These are phyloP conservation scores for Fusarium sororula DNA, from an alignment of 2,329 filamentous ascomycete species.

Conservation along the genomic window DNA sequence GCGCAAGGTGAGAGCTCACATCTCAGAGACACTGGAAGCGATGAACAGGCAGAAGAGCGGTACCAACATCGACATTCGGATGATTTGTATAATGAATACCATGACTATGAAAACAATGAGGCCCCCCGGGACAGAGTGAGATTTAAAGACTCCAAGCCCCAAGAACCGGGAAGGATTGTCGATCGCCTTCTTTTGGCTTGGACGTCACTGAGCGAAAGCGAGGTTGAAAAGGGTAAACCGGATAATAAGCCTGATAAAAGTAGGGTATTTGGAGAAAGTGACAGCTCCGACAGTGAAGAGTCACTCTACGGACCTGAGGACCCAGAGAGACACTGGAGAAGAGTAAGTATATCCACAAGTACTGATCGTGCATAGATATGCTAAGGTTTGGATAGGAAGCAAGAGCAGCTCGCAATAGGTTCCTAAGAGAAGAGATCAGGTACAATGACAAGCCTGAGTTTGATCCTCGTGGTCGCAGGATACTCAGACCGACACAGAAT, in stretches of 20 bases:
- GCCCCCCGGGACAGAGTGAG: not conserved
- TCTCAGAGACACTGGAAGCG: rapidly evolving
- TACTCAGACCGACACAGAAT: not conserved
- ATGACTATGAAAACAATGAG: not conserved
- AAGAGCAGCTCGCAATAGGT: too few species aligned
- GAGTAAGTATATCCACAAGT: not conserved
- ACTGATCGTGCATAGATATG: not conserved
- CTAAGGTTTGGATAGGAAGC: not conserved
- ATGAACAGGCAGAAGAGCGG: not conserved
- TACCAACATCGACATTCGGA: not conserved
- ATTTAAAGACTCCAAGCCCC: not conserved
- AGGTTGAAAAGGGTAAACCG: not conserved
- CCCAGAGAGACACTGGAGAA: not conserved
- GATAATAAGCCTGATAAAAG: not conserved
- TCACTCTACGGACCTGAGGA: not conserved
- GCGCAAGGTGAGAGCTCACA: rapidly evolving
- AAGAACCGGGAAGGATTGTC: slow-evolving; percentile 9
- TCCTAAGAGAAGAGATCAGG: not conserved
- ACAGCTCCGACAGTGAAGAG: not conserved
- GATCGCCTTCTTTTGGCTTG: slow-evolving; percentile 15
- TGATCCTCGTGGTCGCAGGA: not conserved
- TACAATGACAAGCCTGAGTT: not conserved
- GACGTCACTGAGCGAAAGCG: slow-evolving; percentile 14
- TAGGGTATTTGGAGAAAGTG: not conserved
- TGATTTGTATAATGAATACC: not conserved